Base-by-base conservation (phyloP, 129 eudicot genomes). In the Centaurea solstitialis region DNA sequence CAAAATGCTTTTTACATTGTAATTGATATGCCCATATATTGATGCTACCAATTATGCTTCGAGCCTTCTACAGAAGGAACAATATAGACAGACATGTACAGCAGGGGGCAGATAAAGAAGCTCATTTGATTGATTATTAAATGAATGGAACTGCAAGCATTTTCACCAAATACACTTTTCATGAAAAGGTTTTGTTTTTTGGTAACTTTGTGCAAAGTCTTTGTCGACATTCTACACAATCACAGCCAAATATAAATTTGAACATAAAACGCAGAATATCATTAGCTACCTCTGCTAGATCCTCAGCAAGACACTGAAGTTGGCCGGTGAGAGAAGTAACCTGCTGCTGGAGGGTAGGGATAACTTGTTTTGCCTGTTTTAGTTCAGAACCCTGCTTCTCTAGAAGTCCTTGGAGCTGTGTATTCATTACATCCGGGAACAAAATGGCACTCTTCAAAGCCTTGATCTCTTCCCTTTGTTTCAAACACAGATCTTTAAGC, bases 391-490 rank as follows among this genome's bases (percentile, higher is more conserved):
- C 91, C 77, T 92, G 96, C 87, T 90, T 84, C 82, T 87, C 90
- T 79, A 93, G 50, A 40, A 93, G 88, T 35, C 81, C 90, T 70
- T 87, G 91, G 67, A 88, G 82, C 67, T 91, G 97, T 20, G 90
- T 79, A 68, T 82, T 82, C 85, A 85, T 83, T n/a, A 80, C 91
- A 68, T 94, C 96, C 17, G 99, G 97, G 79, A 94, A 92, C 39
- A 92, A 84, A 53, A 92, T 80, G 61, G 97, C 91, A 78, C 79
- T 94, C 85, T 94, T 94, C 73, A 94, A 87, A 7, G 91, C 80
- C 85, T 92, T 94, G 38, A 94, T 92, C 85, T 94, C 97, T 78
- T 94, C 99, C 86, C 99, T 90, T 89, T 94, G 99, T 82, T 92
- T 90, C 83, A 94, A 82, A 74, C 99, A 94, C 67, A 94, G 81